Base-by-base conservation (phyloP, 495 filamentous ascomycete genomes). In the Acidomyces sp. region DNA sequence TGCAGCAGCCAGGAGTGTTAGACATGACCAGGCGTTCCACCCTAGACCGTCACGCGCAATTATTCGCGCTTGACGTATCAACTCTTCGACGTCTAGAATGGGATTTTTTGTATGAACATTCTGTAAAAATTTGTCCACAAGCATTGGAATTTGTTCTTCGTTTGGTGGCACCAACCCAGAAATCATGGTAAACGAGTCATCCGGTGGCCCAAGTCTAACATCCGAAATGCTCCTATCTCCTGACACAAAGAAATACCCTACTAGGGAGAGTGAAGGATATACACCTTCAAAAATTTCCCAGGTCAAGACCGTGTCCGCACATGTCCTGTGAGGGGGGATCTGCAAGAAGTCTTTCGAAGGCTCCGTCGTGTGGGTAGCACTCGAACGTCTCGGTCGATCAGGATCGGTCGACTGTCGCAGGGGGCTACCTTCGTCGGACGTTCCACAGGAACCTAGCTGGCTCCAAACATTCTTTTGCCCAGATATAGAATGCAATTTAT, bases 31-130 rank as follows among this genome's bases (percentile, higher is more conserved):
- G 7, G 39, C 30, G 22, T 33, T 26, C 45, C 45, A 48, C 16
- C 39, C 39, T 1, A 48, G 31, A 7, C 45, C 45, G 2, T 36
- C 11, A 13, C 15, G 23, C 0, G 45, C 45, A 3, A 36, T 32
- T 10, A n/a, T 12, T 7, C 35, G 13, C 15, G 37, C 39, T 4
- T 48, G 19, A 10, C 23, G 15, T 13, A 48, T 7, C n/a, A 48
- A 33, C 5, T 34, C n/a, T n/a, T 43, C 39, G 9, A 36, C 45
- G 23, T 48, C 45, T 6, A 43, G 24, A 1, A 48, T 34, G 3
- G 45, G 45, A 22, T 48, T 48, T 26, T 48, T 48, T n/a, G 39
- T 43, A 23, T 48, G 45, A 18, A 48, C 45, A 22, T 43, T 43
- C 33, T 36, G 11, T 13, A 48, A 34, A 20, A 48, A 48, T 12